A percentile compares a stretch with the other conserved stretches of the same genome.
Evolutionary conservation across 2,329 filamentous ascomycete species (phyloP).

Genomic region (Cadophora gregata): DNA sequence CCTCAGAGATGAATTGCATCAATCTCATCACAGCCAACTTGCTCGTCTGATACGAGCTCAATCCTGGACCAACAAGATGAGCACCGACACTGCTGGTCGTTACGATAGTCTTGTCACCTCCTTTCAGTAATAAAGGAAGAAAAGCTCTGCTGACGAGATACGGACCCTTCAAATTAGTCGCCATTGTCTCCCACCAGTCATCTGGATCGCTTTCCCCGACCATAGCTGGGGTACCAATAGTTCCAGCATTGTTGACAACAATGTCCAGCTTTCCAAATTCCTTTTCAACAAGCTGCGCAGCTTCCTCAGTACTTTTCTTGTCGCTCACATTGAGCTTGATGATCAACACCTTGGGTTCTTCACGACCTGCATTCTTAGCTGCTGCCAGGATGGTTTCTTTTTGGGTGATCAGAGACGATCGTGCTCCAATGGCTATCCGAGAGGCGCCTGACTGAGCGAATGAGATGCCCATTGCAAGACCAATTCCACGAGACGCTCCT

Average conservation of each 20-base stretch:
- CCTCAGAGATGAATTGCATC: conserved; percentile 54
- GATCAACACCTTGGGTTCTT: conserved; percentile 49
- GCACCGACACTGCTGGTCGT: conserved; percentile 54
- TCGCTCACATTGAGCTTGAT: conserved; percentile 50
- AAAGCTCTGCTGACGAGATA: conserved; percentile 54
- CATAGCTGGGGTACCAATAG: conserved; percentile 37
- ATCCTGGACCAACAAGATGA: conserved; percentile 44
- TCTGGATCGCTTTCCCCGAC: conserved; percentile 42
- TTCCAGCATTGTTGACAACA: conserved; percentile 53
- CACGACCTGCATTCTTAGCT: conserved; percentile 42
- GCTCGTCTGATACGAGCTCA: conserved; percentile 52
- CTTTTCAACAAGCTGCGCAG: conserved; percentile 36
- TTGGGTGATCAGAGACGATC: conserved; percentile 49
- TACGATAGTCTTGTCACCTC: conserved; percentile 51
- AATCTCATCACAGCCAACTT: conserved; percentile 57
- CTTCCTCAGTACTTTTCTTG: conserved; percentile 44
- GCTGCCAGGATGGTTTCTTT: conserved; percentile 46
- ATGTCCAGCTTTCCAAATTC: conserved; percentile 49
- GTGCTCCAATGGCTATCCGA: conserved; percentile 58
- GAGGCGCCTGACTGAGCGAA: conserved; percentile 60
- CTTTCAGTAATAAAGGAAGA: conserved; percentile 43
- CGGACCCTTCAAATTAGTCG: conserved; percentile 56
- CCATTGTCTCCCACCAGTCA: conserved; percentile 49
- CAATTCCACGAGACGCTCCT: conserved; percentile 61
- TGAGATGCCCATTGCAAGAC: conserved; percentile 58